phyloP scores from a whole-genome alignment of 2,329 filamentous ascomycete species.

The Trichoderma sp. region DNA sequence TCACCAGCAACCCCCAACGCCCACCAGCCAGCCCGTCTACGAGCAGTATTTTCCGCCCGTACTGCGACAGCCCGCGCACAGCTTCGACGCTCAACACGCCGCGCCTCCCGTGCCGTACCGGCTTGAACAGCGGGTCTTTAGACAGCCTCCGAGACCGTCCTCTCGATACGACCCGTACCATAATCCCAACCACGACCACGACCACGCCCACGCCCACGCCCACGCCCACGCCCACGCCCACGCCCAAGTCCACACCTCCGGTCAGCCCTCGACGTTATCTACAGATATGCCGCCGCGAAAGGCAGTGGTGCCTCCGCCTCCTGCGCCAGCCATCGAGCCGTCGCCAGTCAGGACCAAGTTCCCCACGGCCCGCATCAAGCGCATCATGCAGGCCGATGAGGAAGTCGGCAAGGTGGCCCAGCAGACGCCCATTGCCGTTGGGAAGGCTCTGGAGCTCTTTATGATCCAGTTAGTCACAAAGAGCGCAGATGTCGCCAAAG shows the following conservation, averaged over 20 bases:
- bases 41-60: constrained; percentile 32
- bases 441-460: constrained; percentile 94
- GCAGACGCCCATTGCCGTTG: constrained; percentile 93
- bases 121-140: constrained; percentile 29
- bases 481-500: constrained; percentile 79
- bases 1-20: constrained; percentile 10
- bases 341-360: constrained; percentile 92
- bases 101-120: constrained; percentile 30
- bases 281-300: constrained; percentile 43
- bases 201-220: constrained; percentile 1
- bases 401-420: constrained; percentile 98
- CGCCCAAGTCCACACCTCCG: background rate
- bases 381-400: constrained; percentile 99
- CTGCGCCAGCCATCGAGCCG: constrained; percentile 52
- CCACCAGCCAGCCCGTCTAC: constrained; percentile 32
- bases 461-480: constrained; percentile 94
- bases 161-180: no score
- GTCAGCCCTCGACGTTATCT: constrained; percentile 22
- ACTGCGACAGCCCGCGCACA: constrained; percentile 26
- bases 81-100: constrained; percentile 16
- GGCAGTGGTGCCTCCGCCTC: constrained; percentile 39
- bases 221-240: background rate
- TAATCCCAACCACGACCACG: no score
- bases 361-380: constrained; percentile 94
- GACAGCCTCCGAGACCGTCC: background rate